Base-by-base conservation (phyloP, 139 green algal genomes). In the Auxenochlorella pyrenoidosa region DNA sequence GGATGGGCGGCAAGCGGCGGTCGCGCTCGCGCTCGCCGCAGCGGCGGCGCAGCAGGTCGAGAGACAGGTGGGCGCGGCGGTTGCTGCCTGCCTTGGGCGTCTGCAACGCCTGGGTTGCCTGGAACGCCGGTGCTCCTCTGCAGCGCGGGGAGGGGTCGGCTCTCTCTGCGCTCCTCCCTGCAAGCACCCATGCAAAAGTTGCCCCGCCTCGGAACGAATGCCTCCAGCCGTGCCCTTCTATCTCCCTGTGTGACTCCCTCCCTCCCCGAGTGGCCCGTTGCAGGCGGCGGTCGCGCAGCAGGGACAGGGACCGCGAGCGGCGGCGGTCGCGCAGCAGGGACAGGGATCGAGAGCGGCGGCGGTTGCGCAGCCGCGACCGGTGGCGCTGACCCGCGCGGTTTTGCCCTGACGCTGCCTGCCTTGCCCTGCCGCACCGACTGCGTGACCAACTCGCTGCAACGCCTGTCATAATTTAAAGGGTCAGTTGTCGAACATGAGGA, bases 311-410 rank as follows among this genome's bases (percentile, higher is more conserved):
- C 44, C 26, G 75, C 24, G n/a, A 40, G 47, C 77, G 77, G 77
- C 77, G 59, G 77, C 77, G 77, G 5, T 83, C 77, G 30, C 51
- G 77, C 77, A 83, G 77, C 77, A 68, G 32, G 43, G 77, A 83
- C 15, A 80, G 75, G 26, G 77, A 71, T n/a, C 30, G 77, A 32
- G 51, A 44, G 13, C 28, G 51, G 47, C n/a, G n/a, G n/a, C n/a
- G n/a, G n/a, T n/a, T n/a, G n/a, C 32, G 38, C 16, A 44, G 51
- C n/a, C 77, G 71, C 30, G 66, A 38, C 32, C 13, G 66, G 16
- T 41, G 28, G 66, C 66, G 30, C 66, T 18, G 66, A 38, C 5
- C 3, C 66, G 32, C 30, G 66, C 4, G n/a, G 21, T 41, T 30
- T 6, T 68, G 16, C 60, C 21, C 60, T 28, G n/a, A n/a, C n/a